Evolutionary conservation across 371 early-diverging fungal species (phyloP).

Genomic region (Batkoa obscura): DNA sequence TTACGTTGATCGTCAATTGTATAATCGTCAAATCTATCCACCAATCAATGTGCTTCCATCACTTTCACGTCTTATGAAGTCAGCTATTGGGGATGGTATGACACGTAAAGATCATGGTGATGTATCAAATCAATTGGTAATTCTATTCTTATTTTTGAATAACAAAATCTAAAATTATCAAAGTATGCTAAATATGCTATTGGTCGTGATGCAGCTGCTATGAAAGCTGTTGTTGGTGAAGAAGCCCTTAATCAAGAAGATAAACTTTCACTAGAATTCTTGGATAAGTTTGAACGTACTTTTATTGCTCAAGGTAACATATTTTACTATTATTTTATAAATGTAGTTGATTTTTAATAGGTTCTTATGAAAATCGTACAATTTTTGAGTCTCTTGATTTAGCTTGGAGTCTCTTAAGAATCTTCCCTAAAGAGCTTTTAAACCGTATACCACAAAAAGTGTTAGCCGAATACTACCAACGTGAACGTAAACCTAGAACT

Average conservation of each 20-base stretch:
- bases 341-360: constrained; percentile 13
- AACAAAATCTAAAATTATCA: background rate
- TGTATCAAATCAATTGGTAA: constrained; percentile 97
- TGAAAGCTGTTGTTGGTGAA: constrained; percentile 99
- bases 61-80: constrained; percentile 99
- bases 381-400: constrained; percentile 96
- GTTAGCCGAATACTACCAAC: constrained; percentile 87
- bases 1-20: constrained; percentile 97
- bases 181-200: constrained; percentile 99
- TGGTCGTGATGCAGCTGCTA: constrained; percentile 98
- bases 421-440: constrained; percentile 99
- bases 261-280: constrained; percentile 94
- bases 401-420: constrained; percentile 97
- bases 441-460: constrained; percentile 98
- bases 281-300: constrained; percentile 97
- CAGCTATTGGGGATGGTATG: constrained; percentile 98
- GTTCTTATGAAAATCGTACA: constrained; percentile 84
- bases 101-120: constrained; percentile 99
- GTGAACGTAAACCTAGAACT: constrained; percentile 31
- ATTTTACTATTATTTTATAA: background rate
- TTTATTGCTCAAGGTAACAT: constrained; percentile 87
- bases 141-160: background rate
- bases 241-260: constrained; percentile 98
- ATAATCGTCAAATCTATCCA: constrained; percentile 99
- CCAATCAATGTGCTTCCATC: constrained; percentile 99